Percentiles rank a stretch among this genome's conserved stretches.
These are phyloP conservation scores for Epichloe baconii DNA, from an alignment of 2,329 filamentous ascomycete genomes.

Conservation along the genomic window DNA sequence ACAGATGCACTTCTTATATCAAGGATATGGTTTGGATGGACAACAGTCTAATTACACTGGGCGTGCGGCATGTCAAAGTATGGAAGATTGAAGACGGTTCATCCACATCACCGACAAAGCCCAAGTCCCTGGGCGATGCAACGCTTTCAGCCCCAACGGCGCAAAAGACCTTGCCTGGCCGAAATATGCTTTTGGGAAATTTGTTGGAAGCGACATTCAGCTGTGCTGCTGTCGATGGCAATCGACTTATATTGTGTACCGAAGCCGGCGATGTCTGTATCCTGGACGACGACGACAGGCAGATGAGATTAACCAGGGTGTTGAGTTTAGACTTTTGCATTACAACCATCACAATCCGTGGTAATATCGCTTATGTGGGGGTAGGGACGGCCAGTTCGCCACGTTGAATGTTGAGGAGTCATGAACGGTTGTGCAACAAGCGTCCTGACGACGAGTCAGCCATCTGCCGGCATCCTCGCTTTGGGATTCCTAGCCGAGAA, in stretches of 20 bases:
- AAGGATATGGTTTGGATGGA: constrained; percentile 87
- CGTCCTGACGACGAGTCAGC: constrained; percentile 24
- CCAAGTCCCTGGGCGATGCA: constrained; percentile 36
- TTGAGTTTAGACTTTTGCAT: constrained; percentile 55
- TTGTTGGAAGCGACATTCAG: constrained; percentile 78
- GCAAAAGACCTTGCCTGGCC: constrained; percentile 60
- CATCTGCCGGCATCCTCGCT: constrained; percentile 41
- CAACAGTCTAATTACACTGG: constrained; percentile 68
- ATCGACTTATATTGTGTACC: constrained; percentile 69
- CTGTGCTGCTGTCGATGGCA: constrained; percentile 60
- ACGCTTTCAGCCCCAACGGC: constrained; percentile 17
- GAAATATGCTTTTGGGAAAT: constrained; percentile 74
- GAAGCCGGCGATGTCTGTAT: constrained; percentile 85
- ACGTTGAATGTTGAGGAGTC: constrained; percentile 37
- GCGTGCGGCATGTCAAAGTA: constrained; percentile 82
- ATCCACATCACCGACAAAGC: constrained; percentile 49
- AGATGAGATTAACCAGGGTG: constrained; percentile 56
- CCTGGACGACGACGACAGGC: constrained; percentile 61
- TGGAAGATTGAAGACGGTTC: constrained; percentile 69
- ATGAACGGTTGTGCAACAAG: constrained; percentile 27
- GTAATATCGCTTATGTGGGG: constrained; percentile 53
- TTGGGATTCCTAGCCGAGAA: constrained; percentile 56
- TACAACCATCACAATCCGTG: constrained; percentile 50
- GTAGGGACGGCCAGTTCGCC: constrained; percentile 47
- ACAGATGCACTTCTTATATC: constrained; percentile 82